A percentile compares a stretch with the other conserved stretches of the same genome.
Evolutionary conservation across 176 grass and related monocot genomes (phyloP).

Genomic region (Puccinellia tenuiflora): DNA sequence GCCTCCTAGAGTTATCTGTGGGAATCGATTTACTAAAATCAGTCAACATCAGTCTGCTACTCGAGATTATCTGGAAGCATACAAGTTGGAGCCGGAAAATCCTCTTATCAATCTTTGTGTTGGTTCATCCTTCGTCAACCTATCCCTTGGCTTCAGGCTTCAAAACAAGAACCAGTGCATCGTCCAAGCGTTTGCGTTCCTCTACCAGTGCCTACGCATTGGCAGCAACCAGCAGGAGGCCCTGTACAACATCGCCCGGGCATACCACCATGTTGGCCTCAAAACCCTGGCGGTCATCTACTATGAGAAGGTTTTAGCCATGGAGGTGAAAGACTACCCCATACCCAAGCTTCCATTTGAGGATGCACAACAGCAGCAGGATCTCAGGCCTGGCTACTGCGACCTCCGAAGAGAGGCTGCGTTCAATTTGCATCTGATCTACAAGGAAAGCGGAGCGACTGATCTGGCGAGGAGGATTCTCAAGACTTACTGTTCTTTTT

Average conservation of each 20-base stretch:
- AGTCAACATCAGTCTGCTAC: constrained; percentile 84
- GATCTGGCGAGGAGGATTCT: constrained; percentile 82
- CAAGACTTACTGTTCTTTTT: constrained; percentile 79
- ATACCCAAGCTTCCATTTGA: constrained; percentile 79
- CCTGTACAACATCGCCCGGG: constrained; percentile 81
- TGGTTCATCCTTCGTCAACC: constrained; percentile 79
- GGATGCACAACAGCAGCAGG: constrained; percentile 2
- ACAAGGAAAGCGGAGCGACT: constrained; percentile 83
- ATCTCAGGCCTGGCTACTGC: constrained; percentile 61
- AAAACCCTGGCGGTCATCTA: constrained; percentile 73
- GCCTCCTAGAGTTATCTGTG: constrained; percentile 72
- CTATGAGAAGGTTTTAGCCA: constrained; percentile 77
- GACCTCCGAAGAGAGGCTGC: constrained; percentile 72
- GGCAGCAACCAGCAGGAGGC: constrained; percentile 82
- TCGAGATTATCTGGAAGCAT: constrained; percentile 87
- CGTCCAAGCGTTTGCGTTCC: constrained; percentile 81
- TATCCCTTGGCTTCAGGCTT: constrained; percentile 88
- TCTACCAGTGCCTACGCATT: constrained; percentile 64
- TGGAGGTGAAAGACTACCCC: constrained; percentile 50
- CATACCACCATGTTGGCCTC: constrained; percentile 84
- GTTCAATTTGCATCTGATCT: constrained; percentile 93
- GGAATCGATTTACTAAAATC: constrained; percentile 76
- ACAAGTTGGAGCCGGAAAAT: constrained; percentile 79
- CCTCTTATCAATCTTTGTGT: constrained; percentile 87
- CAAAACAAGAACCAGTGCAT: constrained; percentile 93